phyloP scores from a whole-genome alignment of 176 grass and related monocot species.

The Zea luxurians region DNA sequence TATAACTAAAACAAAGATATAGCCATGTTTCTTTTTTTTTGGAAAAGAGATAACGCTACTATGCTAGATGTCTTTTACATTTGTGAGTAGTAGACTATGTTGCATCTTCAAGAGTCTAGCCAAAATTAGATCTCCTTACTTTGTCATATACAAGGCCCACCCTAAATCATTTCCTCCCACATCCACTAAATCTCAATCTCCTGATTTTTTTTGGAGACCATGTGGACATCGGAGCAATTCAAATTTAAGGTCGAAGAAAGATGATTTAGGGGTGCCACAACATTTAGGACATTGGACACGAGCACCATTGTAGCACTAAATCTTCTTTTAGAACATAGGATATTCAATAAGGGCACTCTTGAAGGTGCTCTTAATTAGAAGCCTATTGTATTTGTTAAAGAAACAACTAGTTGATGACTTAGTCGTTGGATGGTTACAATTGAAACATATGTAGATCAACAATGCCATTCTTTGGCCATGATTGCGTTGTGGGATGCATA shows the following conservation, averaged over 20 bases:
- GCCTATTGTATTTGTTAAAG: not conserved
- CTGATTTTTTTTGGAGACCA: not conserved
- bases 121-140: not conserved
- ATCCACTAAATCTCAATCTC: too few relatives aligned
- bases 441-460: not conserved
- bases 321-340: not conserved
- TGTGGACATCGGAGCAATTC: not conserved
- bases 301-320: not conserved
- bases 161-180: too few relatives aligned
- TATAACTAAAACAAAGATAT: not conserved
- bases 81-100: not conserved
- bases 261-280: not conserved
- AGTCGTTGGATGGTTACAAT: too few relatives aligned
- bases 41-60: too few relatives aligned
- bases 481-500: too few relatives aligned
- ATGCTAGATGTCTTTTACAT: not conserved
- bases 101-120: not conserved
- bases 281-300: not conserved
- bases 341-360: not conserved
- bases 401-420: not conserved
- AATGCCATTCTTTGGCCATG: not conserved
- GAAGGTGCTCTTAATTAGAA: not conserved
- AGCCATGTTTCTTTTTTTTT: not conserved
- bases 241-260: not conserved
- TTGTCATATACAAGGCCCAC: not conserved